phyloP scores from a whole-genome alignment of 352 stramenopile genomes.

The Pythium brassicae region DNA sequence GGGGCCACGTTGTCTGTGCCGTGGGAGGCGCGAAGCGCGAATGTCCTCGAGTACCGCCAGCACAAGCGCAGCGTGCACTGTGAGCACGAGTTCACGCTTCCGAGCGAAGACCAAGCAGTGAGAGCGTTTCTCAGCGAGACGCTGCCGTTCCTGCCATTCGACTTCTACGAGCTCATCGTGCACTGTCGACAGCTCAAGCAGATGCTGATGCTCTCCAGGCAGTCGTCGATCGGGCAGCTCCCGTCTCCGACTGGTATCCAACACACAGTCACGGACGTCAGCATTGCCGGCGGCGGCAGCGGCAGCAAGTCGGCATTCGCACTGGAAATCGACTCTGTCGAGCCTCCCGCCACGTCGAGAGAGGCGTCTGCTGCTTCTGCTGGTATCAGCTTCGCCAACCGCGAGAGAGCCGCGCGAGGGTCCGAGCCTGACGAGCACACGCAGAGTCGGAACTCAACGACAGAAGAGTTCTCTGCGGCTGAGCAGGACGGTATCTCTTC shows the following conservation, averaged over 20 bases:
- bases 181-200: slow-evolving; percentile 50
- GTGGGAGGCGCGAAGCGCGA: slow-evolving; percentile 25
- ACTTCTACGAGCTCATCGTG: slow-evolving; percentile 71
- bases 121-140: slow-evolving; percentile 46
- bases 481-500: slow-evolving; percentile 4
- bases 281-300: not conserved
- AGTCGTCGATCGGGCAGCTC: slow-evolving; percentile 15
- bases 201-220: slow-evolving; percentile 10
- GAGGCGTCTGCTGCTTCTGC: not conserved
- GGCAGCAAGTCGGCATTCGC: slow-evolving; percentile 1
- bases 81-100: slow-evolving; percentile 45
- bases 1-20: slow-evolving; percentile 68
- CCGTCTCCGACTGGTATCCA: not conserved
- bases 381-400: not conserved
- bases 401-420: slow-evolving; percentile 8
- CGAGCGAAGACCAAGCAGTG: slow-evolving; percentile 56
- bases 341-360: not conserved
- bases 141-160: slow-evolving; percentile 68
- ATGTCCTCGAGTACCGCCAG: slow-evolving; percentile 56
- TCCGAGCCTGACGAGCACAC: slow-evolving; percentile 8
- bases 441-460: slow-evolving; percentile 8
- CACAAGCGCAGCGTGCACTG: slow-evolving; percentile 59
- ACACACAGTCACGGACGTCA: not conserved
- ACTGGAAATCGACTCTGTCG: slow-evolving; percentile 2
- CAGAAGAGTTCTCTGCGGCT: slow-evolving; percentile 6